Evolutionary conservation across 73 alveolate genomes (phyloP).

Genomic region (Urostyla sp.): DNA sequence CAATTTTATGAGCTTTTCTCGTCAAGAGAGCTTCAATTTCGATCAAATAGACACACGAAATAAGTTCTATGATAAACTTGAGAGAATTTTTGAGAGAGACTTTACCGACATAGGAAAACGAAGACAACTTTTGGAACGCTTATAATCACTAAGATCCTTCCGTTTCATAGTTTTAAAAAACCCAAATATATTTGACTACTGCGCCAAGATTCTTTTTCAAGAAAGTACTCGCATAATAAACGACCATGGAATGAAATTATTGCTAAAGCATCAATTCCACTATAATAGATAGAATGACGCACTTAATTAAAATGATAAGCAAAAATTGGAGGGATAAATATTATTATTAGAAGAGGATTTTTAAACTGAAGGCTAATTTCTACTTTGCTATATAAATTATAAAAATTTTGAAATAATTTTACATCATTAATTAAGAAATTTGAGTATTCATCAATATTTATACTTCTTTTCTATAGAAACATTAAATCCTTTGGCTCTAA

Average conservation of each 20-base stretch:
- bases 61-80: not conserved
- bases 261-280: slow-evolving; percentile 4
- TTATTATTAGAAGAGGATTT: too few species aligned
- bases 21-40: not conserved
- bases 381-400: too few species aligned
- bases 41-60: not conserved
- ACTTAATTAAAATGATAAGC: not conserved
- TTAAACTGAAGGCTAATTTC: too few species aligned
- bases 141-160: not conserved
- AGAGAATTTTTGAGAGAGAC: not conserved
- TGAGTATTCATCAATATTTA: too few species aligned
- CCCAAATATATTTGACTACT: not conserved
- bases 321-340: not conserved
- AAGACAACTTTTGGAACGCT: not conserved
- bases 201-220: slow-evolving; percentile 17
- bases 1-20: not conserved
- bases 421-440: too few species aligned
- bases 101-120: not conserved
- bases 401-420: too few species aligned
- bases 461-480: too few species aligned
- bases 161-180: not conserved
- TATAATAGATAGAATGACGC: not conserved
- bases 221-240: slow-evolving; percentile 20
- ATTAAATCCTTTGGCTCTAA: too few species aligned
- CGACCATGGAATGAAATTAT: slow-evolving; percentile 23